Percentiles rank a stretch among this genome's conserved stretches.
Evolutionary conservation across 192 early-diverging fungal species (phyloP).

Genomic region (Mortierella claussenii): DNA sequence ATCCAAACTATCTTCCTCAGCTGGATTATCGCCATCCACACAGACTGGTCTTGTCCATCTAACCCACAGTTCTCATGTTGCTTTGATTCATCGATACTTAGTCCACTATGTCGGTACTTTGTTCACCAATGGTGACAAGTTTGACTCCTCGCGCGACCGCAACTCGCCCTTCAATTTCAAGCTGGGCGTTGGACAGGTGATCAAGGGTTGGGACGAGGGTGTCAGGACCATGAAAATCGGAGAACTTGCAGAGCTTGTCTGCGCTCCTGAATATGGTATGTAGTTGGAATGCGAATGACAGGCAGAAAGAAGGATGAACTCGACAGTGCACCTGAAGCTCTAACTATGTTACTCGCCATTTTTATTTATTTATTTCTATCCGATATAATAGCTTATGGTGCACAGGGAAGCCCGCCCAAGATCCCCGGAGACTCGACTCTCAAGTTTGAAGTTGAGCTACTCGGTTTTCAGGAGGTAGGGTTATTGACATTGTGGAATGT

Average conservation of each 20-base stretch:
- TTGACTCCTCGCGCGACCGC: conserved; percentile 55
- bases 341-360: neutral
- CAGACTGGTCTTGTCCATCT: no score
- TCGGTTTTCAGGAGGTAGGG: conserved; percentile 54
- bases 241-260: conserved; percentile 50
- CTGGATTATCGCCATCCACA: no score
- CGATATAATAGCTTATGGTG: conserved; percentile 45
- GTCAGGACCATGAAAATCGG: conserved; percentile 58
- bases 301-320: neutral
- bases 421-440: conserved; percentile 54
- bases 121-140: conserved; percentile 63
- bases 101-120: conserved; percentile 74
- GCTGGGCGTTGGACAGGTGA: conserved; percentile 49
- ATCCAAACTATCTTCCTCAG: no score
- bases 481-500: neutral
- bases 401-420: conserved; percentile 35
- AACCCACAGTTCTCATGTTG: no score
- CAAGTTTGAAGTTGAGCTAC: conserved; percentile 55
- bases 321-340: neutral
- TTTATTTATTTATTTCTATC: neutral
- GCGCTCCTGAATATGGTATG: conserved; percentile 54
- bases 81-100: no score
- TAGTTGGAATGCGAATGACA: neutral
- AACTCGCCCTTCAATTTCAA: conserved; percentile 47
- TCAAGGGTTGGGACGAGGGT: conserved; percentile 54